Base-by-base conservation (phyloP, 345 rosid genomes). In the Gossypium raimondii region DNA sequence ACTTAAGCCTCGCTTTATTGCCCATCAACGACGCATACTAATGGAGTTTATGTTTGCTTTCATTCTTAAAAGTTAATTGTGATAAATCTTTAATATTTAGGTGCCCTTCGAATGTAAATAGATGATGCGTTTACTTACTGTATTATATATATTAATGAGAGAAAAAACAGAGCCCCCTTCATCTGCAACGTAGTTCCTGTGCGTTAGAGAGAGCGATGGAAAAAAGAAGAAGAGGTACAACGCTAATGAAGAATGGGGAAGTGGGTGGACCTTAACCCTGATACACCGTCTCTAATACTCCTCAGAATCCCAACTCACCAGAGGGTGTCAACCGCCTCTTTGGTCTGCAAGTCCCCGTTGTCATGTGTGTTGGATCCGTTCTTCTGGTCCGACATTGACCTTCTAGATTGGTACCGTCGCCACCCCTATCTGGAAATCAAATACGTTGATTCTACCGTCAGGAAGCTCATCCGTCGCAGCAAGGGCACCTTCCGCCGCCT, bases 281-380 rank as follows among this genome's bases (percentile, higher is more conserved):
- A 69, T 14, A 27, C 27, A 2, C 29, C 29, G 45, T 18, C 41
- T 48, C 73, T 45, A 4, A 52, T 27, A 52, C 44, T 69, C 25
- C 20, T 69, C 7, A 48, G 73, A 48, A 34, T 69, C 17, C 60
- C 45, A 24, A 59, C 73, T 11, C 45, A 51, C 45, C 20, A 51
- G 20, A 69, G 73, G 41, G 59, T 20, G 43, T 3, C 41, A 20
- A 69, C 41, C 41, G 73, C 59, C 41, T 69, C 73, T 11, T 69
- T 51, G 59, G 73, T 69, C 18, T 69, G 60, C 59, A 69, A 69
- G 14, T 69, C 73, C 9, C 51, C 45, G 73, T 24, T 69, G 73
- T 12, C 56, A 7, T 51, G 73, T 27, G 43, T 69, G 11, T 24
- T 17, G 43, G 59, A 59, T 29, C 73, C 47, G 2, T 69, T 44